Conservation (phyloP, 257 asterid genomes). For the Rauvolfia tetraphylla region DNA sequence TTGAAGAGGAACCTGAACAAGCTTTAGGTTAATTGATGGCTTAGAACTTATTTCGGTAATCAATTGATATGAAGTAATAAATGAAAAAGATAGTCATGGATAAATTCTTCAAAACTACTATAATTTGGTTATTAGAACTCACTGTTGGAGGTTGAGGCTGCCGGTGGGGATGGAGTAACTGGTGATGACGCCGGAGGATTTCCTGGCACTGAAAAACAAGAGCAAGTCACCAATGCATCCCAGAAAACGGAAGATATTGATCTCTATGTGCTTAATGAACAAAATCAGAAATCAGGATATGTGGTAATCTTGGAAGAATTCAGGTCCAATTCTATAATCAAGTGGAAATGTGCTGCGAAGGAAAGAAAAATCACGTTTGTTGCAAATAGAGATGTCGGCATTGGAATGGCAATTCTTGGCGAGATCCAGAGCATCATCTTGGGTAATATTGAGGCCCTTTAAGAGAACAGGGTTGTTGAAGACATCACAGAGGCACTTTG, state of each 20-base stretch:
- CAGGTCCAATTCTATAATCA: not conserved
- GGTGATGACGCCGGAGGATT: not conserved
- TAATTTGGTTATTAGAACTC: not conserved
- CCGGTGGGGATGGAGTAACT: not conserved
- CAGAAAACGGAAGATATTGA: too few relatives aligned
- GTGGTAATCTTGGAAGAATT: too few relatives aligned
- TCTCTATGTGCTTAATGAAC: too few relatives aligned
- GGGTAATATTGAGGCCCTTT: not conserved
- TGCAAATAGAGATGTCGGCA: constrained; percentile 7
- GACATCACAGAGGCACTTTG: constrained; percentile 10
- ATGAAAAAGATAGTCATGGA: too few relatives aligned
- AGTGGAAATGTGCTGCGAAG: not conserved
- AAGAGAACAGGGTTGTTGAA: not conserved
- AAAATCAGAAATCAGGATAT: too few relatives aligned
- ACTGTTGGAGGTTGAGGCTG: not conserved
- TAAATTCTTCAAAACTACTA: too few relatives aligned
- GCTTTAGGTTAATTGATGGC: too few relatives aligned
- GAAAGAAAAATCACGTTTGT: not conserved
- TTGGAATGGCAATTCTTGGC: constrained; percentile 10
- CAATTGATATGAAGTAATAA: too few relatives aligned
- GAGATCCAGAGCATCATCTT: not conserved
- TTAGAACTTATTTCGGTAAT: too few relatives aligned
- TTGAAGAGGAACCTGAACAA: not conserved
- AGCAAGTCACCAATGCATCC: too few relatives aligned
- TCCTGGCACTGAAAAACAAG: not conserved